phyloP scores from a whole-genome alignment of 495 filamentous ascomycete genomes.

The Penicillium egyptiacum region DNA sequence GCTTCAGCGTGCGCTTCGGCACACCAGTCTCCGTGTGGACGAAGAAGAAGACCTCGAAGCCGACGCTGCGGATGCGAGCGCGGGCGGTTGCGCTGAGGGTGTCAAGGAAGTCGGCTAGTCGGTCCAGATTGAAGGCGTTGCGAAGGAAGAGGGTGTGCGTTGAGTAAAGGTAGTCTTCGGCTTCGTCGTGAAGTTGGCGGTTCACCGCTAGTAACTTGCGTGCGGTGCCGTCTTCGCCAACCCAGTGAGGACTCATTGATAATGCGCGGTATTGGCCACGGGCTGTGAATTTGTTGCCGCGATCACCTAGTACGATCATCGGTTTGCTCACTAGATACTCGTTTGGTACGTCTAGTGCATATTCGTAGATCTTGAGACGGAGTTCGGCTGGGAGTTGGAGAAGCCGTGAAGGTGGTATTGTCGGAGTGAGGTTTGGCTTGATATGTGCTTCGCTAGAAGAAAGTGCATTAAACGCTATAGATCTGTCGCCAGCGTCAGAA shows the following conservation, averaged over 20 bases:
- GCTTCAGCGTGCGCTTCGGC: conserved; percentile 37
- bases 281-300: conserved; percentile 34
- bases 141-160: conserved; percentile 45
- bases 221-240: conserved; percentile 33
- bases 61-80: conserved; percentile 38
- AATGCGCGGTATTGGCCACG: conserved; percentile 35
- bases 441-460: background rate
- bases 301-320: conserved; percentile 38
- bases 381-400: conserved; percentile 40
- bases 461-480: no score
- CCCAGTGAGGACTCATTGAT: conserved; percentile 42
- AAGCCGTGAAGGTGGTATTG: conserved; percentile 14
- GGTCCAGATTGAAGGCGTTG: conserved; percentile 42
- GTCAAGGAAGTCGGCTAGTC: conserved; percentile 36
- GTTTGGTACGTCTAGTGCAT: conserved; percentile 38
- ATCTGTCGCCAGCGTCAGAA: conserved; percentile 11
- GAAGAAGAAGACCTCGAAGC: conserved; percentile 46
- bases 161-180: conserved; percentile 42
- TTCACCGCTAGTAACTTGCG: conserved; percentile 35
- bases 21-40: conserved; percentile 38
- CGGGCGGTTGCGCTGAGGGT: conserved; percentile 37
- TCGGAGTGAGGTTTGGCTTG: background rate
- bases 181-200: conserved; percentile 45
- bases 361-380: conserved; percentile 45
- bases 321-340: conserved; percentile 36